phyloP scores from a whole-genome alignment of 106 monocot genomes.

The Agapanthus africanus region DNA sequence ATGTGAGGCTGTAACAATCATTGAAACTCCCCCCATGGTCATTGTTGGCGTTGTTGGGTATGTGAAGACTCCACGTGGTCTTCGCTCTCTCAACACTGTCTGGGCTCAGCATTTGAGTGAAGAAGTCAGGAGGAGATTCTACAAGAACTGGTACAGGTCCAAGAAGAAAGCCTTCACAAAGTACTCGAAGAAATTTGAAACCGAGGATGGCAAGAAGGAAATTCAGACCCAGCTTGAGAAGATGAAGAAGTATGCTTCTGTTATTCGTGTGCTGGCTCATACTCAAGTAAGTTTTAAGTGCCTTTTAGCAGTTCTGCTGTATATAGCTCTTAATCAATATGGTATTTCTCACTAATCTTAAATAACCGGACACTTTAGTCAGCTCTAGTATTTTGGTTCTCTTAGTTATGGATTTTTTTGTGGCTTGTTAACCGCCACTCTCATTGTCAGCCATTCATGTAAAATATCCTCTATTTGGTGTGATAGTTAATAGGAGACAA shows the following conservation, averaged over 20 bases:
- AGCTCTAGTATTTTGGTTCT: not conserved
- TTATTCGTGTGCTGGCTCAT: conserved; percentile 75
- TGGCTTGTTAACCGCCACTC: no score
- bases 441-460: no score
- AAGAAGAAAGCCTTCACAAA: conserved; percentile 90
- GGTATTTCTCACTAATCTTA: not conserved
- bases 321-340: not conserved
- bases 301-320: not conserved
- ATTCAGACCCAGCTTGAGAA: conserved; percentile 71
- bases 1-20: conserved; percentile 80
- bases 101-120: conserved; percentile 96
- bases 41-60: conserved; percentile 82
- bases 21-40: conserved; percentile 84
- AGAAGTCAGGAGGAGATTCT: conserved; percentile 80
- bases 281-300: conserved; percentile 68
- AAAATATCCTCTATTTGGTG: no score
- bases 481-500: no score
- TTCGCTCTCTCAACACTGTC: conserved; percentile 63
- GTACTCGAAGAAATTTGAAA: conserved; percentile 75
- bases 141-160: conserved; percentile 81
- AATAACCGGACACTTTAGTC: not conserved
- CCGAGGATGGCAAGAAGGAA: conserved; percentile 76
- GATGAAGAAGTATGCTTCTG: conserved; percentile 83
- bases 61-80: conserved; percentile 85
- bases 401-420: no score